Conservation (phyloP, 192 early-diverging fungal species). For the Mortierella antarctica region DNA sequence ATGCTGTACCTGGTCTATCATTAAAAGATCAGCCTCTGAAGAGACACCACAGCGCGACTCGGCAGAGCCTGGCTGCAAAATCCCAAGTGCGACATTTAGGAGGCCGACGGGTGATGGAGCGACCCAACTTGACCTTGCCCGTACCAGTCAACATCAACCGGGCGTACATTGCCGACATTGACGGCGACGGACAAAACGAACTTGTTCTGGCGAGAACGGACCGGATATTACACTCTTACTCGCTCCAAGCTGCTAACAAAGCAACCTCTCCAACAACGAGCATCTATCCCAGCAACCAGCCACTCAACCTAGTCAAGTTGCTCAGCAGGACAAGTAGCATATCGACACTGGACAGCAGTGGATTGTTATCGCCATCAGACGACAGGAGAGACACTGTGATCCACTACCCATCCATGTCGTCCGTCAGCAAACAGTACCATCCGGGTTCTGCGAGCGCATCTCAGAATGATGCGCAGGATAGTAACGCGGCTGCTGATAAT, state of each 20-base stretch:
- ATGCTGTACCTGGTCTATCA: neutral
- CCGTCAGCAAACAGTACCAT: slow-evolving; percentile 11
- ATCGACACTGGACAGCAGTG: slow-evolving; percentile 44
- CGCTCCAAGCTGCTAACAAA: slow-evolving; percentile 35
- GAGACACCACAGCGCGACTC: neutral
- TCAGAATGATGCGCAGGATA: slow-evolving; percentile 4
- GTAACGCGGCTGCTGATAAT: neutral
- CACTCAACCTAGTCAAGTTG: slow-evolving; percentile 22
- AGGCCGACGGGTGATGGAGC: slow-evolving; percentile 30
- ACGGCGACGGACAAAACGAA: slow-evolving; percentile 66
- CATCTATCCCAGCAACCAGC: slow-evolving; percentile 18
- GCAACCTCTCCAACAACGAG: slow-evolving; percentile 7
- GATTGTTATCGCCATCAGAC: slow-evolving; percentile 38
- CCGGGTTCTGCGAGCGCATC: neutral
- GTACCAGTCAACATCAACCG: slow-evolving; percentile 70
- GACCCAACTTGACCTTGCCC: slow-evolving; percentile 56
- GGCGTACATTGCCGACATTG: slow-evolving; percentile 67
- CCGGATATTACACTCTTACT: slow-evolving; percentile 63
- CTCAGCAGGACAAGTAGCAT: slow-evolving; percentile 43
- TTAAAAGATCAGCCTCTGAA: neutral
- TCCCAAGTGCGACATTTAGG: slow-evolving; percentile 14
- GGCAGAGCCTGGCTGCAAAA: slow-evolving; percentile 16
- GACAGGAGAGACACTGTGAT: slow-evolving; percentile 35
- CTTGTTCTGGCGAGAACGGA: slow-evolving; percentile 67
- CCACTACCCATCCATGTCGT: slow-evolving; percentile 30